A percentile compares a stretch with the other conserved stretches of the same genome.
Evolutionary conservation across 2,329 filamentous ascomycete species (phyloP).

Genomic region (Talaromyces sp.): DNA sequence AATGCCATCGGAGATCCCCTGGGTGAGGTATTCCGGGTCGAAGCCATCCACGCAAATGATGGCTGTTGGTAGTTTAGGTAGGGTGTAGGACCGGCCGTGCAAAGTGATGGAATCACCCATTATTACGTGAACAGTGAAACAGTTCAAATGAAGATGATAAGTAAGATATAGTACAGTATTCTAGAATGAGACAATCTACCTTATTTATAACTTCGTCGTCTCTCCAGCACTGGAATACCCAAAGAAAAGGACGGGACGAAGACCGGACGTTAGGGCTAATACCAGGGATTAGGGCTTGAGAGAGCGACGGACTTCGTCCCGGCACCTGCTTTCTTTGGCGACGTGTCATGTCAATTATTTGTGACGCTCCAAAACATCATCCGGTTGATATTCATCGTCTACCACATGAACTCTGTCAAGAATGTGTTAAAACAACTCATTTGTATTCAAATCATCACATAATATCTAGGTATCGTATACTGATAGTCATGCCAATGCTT

Average conservation of each 20-base stretch:
- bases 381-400: background rate
- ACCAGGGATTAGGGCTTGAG: background rate
- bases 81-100: slow-evolving; percentile 30
- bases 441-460: background rate
- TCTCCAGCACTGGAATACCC: background rate
- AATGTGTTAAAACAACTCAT: background rate
- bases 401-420: background rate
- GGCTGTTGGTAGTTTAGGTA: slow-evolving; percentile 37
- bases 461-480: slow-evolving; percentile 4
- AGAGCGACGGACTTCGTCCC: background rate
- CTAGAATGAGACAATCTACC: no score
- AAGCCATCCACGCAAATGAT: slow-evolving; percentile 46
- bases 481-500: slow-evolving; percentile 1
- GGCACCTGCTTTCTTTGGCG: background rate
- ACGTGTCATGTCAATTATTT: no score
- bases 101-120: background rate
- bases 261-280: background rate
- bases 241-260: background rate
- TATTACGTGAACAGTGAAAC: background rate
- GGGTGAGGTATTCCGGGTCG: slow-evolving; percentile 41
- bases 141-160: background rate
- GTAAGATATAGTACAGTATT: background rate
- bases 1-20: slow-evolving; percentile 34
- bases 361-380: no score
- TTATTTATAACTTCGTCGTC: no score